Evolutionary conservation across 805 yeast species (phyloP), one percentile per base, ranked within the genome.

Genomic region (Yamadazyma laniorum): DNA sequence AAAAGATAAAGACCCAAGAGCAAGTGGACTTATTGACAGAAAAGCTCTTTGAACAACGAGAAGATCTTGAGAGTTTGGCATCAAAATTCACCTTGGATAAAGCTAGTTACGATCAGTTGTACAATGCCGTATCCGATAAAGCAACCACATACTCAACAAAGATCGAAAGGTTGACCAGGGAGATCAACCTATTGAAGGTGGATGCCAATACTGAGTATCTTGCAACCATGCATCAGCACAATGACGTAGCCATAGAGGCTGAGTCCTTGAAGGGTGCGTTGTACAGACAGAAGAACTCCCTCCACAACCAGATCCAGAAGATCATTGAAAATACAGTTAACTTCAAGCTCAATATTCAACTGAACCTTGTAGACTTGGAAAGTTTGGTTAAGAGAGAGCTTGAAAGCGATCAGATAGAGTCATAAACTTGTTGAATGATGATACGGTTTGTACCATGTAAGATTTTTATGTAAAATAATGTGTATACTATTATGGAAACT

Each of bases 301-400:
- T 84, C 48, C 76, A 75, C 45, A 69, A 72, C 30, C 74, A 75
- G 40, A 71, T 82, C 22, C 75, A 74, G 37, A 70, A 71, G 40
- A 70, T 80, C 49, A 76, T 87, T 47, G 80, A 80, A 42, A 68
- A 63, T 40, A 74, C 80, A 16, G 73, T 83, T 34, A 73, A 69
- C 33, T 82, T 86, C 61, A 86, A 86, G 61, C 61, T 80, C 45
- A 77, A 74, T 42, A 72, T 85, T 30, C 91, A 85, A 53, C 69
- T 73, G 15, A 72, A 77, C 36, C 65, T 85, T 32, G 86, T 81
- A 49, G 80, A 73, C 25, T 67, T 79, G 44, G 82, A 79, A 48
- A 63, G 57, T 28, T 57, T 67, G 39, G 72, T 77, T 6, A 36
- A 40, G 15, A 37, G 43, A n/a, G 59, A 56, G 32, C 49, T 39